Conservation (phyloP, 2,329 filamentous ascomycete species). For the Achaetomium macrosporum region DNA sequence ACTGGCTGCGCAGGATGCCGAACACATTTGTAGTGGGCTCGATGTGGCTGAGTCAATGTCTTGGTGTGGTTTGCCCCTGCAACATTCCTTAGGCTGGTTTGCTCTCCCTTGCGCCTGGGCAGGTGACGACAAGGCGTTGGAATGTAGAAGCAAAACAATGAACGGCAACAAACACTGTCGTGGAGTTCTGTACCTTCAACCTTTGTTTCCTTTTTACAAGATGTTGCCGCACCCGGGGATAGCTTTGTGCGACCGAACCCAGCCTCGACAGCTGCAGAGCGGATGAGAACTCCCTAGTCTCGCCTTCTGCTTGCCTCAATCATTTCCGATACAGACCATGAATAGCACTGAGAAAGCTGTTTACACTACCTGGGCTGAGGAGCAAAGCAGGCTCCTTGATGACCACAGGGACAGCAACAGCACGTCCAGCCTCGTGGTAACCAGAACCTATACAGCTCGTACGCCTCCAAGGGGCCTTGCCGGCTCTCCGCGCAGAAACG, state of each 20-base stretch:
- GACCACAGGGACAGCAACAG: neutral
- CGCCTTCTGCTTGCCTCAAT: neutral
- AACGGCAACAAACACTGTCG: neutral
- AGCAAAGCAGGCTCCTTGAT: neutral
- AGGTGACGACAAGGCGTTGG: slow-evolving; percentile 1
- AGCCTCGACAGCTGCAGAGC: neutral
- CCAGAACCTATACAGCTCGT: neutral
- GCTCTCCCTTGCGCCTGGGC: slow-evolving; percentile 1
- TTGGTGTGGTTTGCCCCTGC: neutral
- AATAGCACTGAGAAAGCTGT: neutral
- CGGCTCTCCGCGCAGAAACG: slow-evolving; percentile 9
- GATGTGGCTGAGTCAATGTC: neutral
- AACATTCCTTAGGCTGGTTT: slow-evolving; percentile 8
- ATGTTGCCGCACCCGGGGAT: neutral
- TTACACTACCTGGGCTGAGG: neutral
- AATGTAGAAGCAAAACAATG: neutral
- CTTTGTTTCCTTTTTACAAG: neutral
- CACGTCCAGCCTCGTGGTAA: neutral
- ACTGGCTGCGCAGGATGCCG: neutral
- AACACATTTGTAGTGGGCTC: no score
- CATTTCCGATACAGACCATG: neutral
- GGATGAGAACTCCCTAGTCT: neutral
- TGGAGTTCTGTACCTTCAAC: neutral
- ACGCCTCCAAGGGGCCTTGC: neutral
- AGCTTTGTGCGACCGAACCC: neutral